These are phyloP conservation scores for Phytophthora boehmeriae DNA, from an alignment of 352 stramenopile species.

Conservation along the genomic window DNA sequence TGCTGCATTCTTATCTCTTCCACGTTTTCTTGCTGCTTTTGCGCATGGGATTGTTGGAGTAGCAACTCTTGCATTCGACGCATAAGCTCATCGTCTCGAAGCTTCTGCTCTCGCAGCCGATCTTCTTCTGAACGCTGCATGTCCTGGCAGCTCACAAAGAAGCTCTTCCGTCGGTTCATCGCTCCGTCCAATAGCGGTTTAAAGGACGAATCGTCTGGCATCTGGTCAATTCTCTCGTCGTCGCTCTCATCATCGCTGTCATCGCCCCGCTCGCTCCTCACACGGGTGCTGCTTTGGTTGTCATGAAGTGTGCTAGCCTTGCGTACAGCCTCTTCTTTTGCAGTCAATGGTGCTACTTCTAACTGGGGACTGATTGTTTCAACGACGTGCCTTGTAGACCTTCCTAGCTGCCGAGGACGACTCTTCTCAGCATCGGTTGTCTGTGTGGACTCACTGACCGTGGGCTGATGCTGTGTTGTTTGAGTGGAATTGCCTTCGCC, in stretches of 20 bases:
- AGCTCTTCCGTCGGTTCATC: constrained; percentile 33
- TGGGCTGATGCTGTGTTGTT: not conserved
- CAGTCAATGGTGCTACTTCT: constrained; percentile 14
- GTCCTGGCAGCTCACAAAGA: constrained; percentile 55
- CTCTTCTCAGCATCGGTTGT: not conserved
- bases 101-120: constrained; percentile 31
- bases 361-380: constrained; percentile 17
- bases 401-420: not conserved
- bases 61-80: constrained; percentile 50
- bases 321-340: constrained; percentile 11
- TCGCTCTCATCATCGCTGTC: constrained; percentile 12
- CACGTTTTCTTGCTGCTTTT: constrained; percentile 28
- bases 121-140: constrained; percentile 45
- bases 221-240: constrained; percentile 19
- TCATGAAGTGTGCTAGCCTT: constrained; percentile 4
- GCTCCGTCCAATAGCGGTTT: not conserved
- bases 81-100: constrained; percentile 44
- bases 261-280: constrained; percentile 2
- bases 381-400: not conserved
- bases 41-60: constrained; percentile 17
- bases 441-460: not conserved
- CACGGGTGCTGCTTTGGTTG: constrained; percentile 14
- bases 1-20: constrained; percentile 27
- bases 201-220: constrained; percentile 10
- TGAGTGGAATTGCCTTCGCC: constrained; percentile 1